phyloP scores from a whole-genome alignment of 2,329 filamentous ascomycete genomes.

The Cucurbitaria berberidis region DNA sequence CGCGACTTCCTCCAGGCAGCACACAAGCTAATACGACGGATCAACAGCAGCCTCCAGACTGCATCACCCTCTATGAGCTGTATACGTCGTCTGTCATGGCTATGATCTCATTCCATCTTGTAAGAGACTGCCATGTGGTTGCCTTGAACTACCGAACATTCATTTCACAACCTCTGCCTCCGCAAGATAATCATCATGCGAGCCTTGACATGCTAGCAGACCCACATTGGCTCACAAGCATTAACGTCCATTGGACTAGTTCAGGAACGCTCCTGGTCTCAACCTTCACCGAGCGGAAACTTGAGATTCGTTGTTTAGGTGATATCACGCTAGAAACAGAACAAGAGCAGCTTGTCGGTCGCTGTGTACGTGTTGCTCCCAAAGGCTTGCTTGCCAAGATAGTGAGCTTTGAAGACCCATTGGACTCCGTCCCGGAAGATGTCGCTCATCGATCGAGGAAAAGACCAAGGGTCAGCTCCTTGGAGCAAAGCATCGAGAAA shows the following conservation, averaged over 20 bases:
- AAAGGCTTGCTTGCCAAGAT: slow-evolving; percentile 42
- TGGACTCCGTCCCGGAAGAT: slow-evolving; percentile 29
- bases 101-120: slow-evolving; percentile 42
- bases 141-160: slow-evolving; percentile 49
- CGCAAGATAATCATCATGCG: slow-evolving; percentile 9
- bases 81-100: slow-evolving; percentile 48
- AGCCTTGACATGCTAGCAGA: slow-evolving; percentile 5
- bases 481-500: slow-evolving; percentile 40
- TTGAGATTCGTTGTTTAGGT: slow-evolving; percentile 32
- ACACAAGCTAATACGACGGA: slow-evolving; percentile 18
- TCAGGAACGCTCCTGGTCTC: slow-evolving; percentile 44
- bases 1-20: slow-evolving; percentile 24
- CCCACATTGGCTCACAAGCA: slow-evolving; percentile 35
- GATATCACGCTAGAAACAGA: slow-evolving; percentile 17
- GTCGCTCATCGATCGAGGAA: slow-evolving; percentile 31
- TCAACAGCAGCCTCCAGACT: slow-evolving; percentile 37
- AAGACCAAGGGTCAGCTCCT: slow-evolving; percentile 25
- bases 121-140: slow-evolving; percentile 39
- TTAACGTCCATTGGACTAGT: slow-evolving; percentile 44
- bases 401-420: slow-evolving; percentile 39
- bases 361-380: slow-evolving; percentile 44
- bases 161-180: slow-evolving; percentile 29
- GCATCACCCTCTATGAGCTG: slow-evolving; percentile 45
- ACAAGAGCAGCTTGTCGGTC: slow-evolving; percentile 28
- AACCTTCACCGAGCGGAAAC: slow-evolving; percentile 30